Evolutionary conservation across 495 filamentous ascomycete species (phyloP).

Genomic region (Rhizodiscina lignyota): DNA sequence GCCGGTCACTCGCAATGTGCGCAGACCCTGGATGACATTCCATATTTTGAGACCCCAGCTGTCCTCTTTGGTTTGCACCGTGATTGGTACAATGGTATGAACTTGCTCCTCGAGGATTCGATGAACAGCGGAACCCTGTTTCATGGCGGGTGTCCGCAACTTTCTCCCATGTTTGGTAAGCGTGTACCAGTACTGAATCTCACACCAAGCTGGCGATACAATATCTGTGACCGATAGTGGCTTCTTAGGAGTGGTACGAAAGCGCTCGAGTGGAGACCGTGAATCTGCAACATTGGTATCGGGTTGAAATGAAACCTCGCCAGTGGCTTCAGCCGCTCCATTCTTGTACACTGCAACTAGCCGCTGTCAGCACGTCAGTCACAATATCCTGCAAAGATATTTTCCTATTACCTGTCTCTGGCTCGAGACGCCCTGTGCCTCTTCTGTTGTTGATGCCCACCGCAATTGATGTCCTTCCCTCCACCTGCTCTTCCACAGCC

Average conservation of each 20-base stretch:
- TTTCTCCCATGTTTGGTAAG: constrained; percentile 62
- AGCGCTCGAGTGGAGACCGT: constrained; percentile 52
- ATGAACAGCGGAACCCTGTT: constrained; percentile 58
- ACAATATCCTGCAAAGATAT: constrained; percentile 1
- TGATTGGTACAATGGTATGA: constrained; percentile 55
- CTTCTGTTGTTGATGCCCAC: background rate
- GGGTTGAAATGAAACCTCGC: background rate
- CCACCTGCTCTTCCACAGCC: background rate
- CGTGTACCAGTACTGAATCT: constrained; percentile 81
- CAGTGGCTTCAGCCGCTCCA: background rate
- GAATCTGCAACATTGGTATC: constrained; percentile 2
- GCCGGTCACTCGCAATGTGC: constrained; percentile 58
- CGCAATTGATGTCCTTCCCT: background rate
- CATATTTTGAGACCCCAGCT: constrained; percentile 67
- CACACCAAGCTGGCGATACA: constrained; percentile 83
- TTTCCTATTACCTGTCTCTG: constrained; percentile 4
- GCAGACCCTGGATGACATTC: constrained; percentile 81
- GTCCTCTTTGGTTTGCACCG: constrained; percentile 64
- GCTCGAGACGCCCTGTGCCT: too few relatives aligned
- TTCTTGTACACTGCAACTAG: constrained; percentile 8
- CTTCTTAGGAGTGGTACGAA: constrained; percentile 59
- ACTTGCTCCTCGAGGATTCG: constrained; percentile 73
- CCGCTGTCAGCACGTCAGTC: constrained; percentile 22
- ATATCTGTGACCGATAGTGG: constrained; percentile 83
- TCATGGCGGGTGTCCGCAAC: constrained; percentile 66